Conservation (phyloP, 352 stramenopile species). For the Globisporangium perplexum region DNA sequence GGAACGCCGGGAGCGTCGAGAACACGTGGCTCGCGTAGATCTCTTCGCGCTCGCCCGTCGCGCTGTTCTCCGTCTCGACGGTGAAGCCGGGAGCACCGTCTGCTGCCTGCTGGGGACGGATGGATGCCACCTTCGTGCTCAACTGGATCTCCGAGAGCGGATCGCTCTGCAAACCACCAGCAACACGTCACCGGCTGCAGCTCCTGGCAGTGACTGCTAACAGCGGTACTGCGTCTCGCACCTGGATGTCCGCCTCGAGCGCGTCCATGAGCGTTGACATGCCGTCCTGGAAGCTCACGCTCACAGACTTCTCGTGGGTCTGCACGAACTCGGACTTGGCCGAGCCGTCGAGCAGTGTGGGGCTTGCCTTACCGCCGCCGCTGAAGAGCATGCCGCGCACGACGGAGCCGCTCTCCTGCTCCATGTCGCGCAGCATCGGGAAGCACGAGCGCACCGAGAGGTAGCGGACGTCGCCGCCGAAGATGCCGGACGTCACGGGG, state of each 20-base stretch:
- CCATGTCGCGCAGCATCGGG: slow-evolving; percentile 66
- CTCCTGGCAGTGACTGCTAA: neutral
- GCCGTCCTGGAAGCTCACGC: slow-evolving; percentile 77
- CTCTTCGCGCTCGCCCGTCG: slow-evolving; percentile 17
- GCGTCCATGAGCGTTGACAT: slow-evolving; percentile 69
- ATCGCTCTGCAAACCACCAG: slow-evolving; percentile 14
- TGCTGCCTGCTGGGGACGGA: slow-evolving; percentile 6
- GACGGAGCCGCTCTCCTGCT: slow-evolving; percentile 71
- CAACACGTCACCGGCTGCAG: neutral
- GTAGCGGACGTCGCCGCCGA: slow-evolving; percentile 74
- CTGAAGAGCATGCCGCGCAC: slow-evolving; percentile 70
- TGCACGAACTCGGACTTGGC: slow-evolving; percentile 70
- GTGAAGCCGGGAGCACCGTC: slow-evolving; percentile 20
- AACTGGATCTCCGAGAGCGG: slow-evolving; percentile 35
- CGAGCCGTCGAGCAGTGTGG: slow-evolving; percentile 62
- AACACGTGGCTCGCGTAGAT: slow-evolving; percentile 68
- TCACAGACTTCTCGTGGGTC: slow-evolving; percentile 65
- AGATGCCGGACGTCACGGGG: slow-evolving; percentile 81
- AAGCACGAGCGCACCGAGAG: slow-evolving; percentile 83
- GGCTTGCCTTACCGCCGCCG: slow-evolving; percentile 13
- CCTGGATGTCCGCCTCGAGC: slow-evolving; percentile 35
- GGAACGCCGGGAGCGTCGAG: slow-evolving; percentile 66
- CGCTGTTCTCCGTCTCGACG: slow-evolving; percentile 31
- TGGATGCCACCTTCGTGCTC: slow-evolving; percentile 26
- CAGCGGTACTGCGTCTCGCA: slow-evolving; percentile 1